These are phyloP conservation scores for Kwoniella sp. DNA, from an alignment of 768 basidiomycete species.

Conservation along the genomic window DNA sequence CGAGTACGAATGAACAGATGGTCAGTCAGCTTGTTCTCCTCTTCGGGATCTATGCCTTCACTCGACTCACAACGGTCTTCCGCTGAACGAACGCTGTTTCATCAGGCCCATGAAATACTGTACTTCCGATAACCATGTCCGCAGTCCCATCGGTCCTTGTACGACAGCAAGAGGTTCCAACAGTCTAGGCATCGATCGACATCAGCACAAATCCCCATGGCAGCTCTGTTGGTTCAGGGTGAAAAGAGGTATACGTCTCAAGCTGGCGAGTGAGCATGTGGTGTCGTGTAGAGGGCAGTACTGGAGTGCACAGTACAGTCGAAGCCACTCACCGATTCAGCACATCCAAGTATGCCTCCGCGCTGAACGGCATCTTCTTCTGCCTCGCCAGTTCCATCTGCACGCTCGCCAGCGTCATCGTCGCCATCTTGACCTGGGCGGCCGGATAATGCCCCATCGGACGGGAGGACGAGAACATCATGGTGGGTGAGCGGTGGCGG, in stretches of 20 bases:
- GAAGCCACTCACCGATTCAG: slow-evolving; percentile 44
- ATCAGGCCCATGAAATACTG: slow-evolving; percentile 42
- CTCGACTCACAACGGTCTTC: slow-evolving; percentile 44
- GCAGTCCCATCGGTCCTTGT: slow-evolving; percentile 43
- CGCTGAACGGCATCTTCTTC: slow-evolving; percentile 41
- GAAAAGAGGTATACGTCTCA: no score
- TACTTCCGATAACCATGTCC: slow-evolving; percentile 46
- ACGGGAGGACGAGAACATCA: slow-evolving; percentile 47
- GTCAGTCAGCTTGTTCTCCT: no score
- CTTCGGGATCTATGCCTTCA: no score
- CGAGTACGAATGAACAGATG: no score
- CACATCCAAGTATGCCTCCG: slow-evolving; percentile 42
- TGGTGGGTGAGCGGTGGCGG: slow-evolving; percentile 10
- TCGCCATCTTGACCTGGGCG: slow-evolving; percentile 45
- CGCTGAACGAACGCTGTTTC: slow-evolving; percentile 43
- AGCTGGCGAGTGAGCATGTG: no score
- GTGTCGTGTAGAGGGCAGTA: no score
- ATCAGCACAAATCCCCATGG: background rate
- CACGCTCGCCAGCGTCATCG: slow-evolving; percentile 37
- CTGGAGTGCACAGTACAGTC: background rate
- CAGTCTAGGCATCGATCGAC: slow-evolving; percentile 22
- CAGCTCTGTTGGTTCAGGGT: no score
- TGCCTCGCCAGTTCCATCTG: slow-evolving; percentile 43
- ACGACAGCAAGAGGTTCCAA: slow-evolving; percentile 47
- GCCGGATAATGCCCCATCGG: slow-evolving; percentile 49